Conservation (phyloP, 495 filamentous ascomycete genomes). For the Aspergillus heteromorphus region DNA sequence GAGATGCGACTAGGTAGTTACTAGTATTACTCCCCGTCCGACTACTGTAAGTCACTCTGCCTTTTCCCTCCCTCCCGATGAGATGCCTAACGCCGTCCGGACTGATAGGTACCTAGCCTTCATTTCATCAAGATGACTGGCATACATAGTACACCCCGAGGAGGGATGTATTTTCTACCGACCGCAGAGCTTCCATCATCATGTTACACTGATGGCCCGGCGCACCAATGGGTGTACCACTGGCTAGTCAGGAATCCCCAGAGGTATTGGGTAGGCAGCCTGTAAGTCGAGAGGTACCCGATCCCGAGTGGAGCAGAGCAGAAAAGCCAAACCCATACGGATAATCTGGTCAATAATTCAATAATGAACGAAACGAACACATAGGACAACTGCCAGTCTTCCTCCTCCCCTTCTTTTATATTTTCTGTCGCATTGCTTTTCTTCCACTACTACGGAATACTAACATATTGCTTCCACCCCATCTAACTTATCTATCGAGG, state of each 20-base stretch:
- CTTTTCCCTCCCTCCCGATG: conserved; percentile 7
- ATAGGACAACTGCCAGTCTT: conserved; percentile 5
- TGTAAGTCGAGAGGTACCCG: neutral
- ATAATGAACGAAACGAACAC: too few species aligned
- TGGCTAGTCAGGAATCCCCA: neutral
- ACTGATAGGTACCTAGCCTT: too few species aligned
- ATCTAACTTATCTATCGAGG: conserved; percentile 2
- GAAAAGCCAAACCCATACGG: neutral
- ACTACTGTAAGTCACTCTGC: neutral
- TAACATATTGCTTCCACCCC: neutral
- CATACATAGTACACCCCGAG: too few species aligned
- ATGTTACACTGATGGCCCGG: conserved; percentile 12
- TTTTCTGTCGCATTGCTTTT: conserved; percentile 2
- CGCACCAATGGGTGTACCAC: conserved; percentile 2
- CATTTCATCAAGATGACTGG: conserved; percentile 7
- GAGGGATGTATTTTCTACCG: conserved; percentile 5
- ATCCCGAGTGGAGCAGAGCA: conserved; percentile 5
- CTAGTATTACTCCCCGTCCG: too few species aligned
- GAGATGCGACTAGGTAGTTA: too few species aligned
- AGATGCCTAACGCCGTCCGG: conserved; percentile 15
- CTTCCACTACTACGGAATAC: too few species aligned
- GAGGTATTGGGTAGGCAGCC: neutral
- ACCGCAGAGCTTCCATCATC: neutral
- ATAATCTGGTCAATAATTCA: neutral
- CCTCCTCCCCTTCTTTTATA: neutral